Base-by-base conservation (phyloP, 225 moss, liverwort and hornwort species). In the Bryum argenteum region DNA sequence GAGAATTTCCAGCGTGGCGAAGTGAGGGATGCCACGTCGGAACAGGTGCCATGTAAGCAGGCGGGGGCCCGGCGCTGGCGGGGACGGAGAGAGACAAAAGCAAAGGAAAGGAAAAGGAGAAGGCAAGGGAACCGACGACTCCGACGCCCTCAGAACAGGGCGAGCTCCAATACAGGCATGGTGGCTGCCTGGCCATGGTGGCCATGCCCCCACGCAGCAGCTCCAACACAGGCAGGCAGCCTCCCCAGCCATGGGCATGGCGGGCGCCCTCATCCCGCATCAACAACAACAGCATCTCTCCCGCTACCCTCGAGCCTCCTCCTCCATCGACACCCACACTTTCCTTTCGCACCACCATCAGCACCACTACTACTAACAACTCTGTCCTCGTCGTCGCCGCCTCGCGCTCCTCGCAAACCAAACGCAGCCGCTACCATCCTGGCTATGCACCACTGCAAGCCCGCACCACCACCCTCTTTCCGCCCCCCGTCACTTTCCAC, bases 111-210 rank as follows among this genome's bases (percentile, higher is more conserved):
- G 10, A 14, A 61, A 2, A 52, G 39, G 45, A 58, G 6, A 39
- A 12, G 19, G 33, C 10, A 44, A 67, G 50, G 74, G 75, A 69
- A 75, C 48, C 48, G 48, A 48, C 68, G 68, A 68, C 68, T 61
- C 61, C 75, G 68, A 75, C 68, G 68, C 69, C 76, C 76, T 54
- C 76, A 38, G 44, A 70, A 77, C 70, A 39, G 77, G 77, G 70
- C 70, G 55, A 63, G 70, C 77, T 77, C 68, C 75, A 75, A 70
- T 64, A 56, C 70, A 55, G 69, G 76, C 61, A 68, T 67, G 69
- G 76, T 69, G 70, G 76, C 69, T 69, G 70, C 69, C 63, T 76
- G 76, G 70, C 76, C 76, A 76, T 76, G 76, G 76, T 70, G 76
- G 76, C 76, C 77, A 77, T 70, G 77, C 64, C 77, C 67, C 40